Conservation (phyloP, 2,329 filamentous ascomycete genomes). For the Escovopsis sp. region DNA sequence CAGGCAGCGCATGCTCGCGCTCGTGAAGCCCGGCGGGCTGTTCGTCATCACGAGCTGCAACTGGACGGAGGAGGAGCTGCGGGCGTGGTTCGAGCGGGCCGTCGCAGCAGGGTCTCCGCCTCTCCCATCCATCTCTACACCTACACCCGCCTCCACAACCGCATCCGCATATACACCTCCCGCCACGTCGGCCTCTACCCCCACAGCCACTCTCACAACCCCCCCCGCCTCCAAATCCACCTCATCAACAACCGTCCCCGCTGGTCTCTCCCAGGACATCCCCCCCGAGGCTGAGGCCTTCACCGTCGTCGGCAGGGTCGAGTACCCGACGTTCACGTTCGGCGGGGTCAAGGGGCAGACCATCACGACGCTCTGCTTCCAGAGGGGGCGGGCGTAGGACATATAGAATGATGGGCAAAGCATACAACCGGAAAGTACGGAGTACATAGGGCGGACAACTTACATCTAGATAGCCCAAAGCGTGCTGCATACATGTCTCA, state of each 20-base stretch:
- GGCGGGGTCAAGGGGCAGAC: conserved; percentile 79
- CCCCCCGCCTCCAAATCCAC: too few species aligned
- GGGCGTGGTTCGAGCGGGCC: conserved; percentile 48
- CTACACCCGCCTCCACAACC: too few species aligned
- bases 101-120: too few species aligned
- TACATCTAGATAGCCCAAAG: too few species aligned
- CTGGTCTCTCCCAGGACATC: too few species aligned
- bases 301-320: conserved; percentile 49
- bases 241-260: too few species aligned
- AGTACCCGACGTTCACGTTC: conserved; percentile 79
- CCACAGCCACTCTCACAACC: too few species aligned
- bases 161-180: too few species aligned
- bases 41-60: conserved; percentile 92
- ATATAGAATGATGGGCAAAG: background rate
- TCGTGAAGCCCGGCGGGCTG: conserved; percentile 57
- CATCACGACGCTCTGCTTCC: conserved; percentile 74
- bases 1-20: conserved; percentile 45
- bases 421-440: background rate
- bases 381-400: background rate
- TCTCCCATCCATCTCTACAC: too few species aligned
- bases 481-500: too few species aligned
- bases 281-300: conserved; percentile 36
- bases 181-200: too few species aligned
- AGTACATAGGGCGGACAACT: too few species aligned
- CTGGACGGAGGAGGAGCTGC: conserved; percentile 85